Base-by-base conservation (phyloP, 192 early-diverging fungal genomes). In the Entophlyctis helioformis region DNA sequence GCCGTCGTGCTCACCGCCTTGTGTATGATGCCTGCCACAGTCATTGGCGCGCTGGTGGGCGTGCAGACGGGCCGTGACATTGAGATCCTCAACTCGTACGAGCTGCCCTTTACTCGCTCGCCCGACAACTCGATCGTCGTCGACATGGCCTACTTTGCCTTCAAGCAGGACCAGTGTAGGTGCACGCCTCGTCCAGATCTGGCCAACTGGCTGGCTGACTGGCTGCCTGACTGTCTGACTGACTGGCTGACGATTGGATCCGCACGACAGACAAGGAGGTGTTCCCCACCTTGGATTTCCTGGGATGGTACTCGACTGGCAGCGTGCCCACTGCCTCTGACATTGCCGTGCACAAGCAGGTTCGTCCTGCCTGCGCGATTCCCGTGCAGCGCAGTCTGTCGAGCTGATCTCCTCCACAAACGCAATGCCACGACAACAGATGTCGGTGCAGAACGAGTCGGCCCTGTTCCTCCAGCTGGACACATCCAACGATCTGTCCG, bases 231-330 rank as follows among this genome's bases (percentile, higher is more conserved):
- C n/a, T n/a, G n/a, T n/a, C n/a, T n/a, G n/a, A n/a, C n/a, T n/a
- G n/a, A n/a, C n/a, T n/a, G n/a, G n/a, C n/a, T n/a, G n/a, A n/a
- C n/a, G n/a, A n/a, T n/a, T n/a, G n/a, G n/a, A 27, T 44, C 10
- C 18, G 11, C 31, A 36, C 46, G 37, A 23, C 39, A 88, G 86
- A 85, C 46, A 71, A 74, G 28, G 84, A 85, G 57, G 88, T 91
- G 16, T 91, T 89, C 57, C 86, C 85, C 1, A 64, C 70, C 16
- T 78, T 80, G 31, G 88, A 91, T 44, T 71, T 89, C 43, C 61
- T 91, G 22, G 88, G 88, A 7, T 91, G 88, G 88, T 91, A 91
- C 44, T 64, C 82, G 3, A 59, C 80, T n/a, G 85, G 84, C 16
- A 36, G 47, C 4, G 46, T 46, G 10, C 85, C 86, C 4, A 72